These are phyloP conservation scores for Dryas drummondii DNA, from an alignment of 306 rosid species.

Conservation along the genomic window DNA sequence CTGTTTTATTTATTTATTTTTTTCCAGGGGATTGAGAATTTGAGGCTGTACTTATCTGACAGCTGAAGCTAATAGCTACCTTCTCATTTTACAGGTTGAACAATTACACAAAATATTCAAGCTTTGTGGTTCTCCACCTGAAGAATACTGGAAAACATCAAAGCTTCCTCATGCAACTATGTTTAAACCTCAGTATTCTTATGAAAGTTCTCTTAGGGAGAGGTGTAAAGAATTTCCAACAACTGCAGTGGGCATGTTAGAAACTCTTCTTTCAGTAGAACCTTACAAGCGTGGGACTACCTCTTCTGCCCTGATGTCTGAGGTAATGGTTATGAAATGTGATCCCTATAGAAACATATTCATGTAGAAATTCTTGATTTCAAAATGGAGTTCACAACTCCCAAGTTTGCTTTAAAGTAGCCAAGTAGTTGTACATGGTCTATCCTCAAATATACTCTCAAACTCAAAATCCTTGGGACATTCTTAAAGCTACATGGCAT, in stretches of 20 bases:
- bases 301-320: constrained; percentile 81
- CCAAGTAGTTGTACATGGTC: no score
- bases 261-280: constrained; percentile 72
- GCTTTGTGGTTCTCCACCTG: constrained; percentile 90
- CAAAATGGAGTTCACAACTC: no score
- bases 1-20: no score
- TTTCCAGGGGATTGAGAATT: no score
- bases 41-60: neutral
- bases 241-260: constrained; percentile 56
- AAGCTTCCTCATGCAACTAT: constrained; percentile 87
- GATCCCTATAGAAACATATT: neutral
- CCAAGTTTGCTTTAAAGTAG: no score
- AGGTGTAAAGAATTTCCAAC: constrained; percentile 62
- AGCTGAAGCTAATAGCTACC: neutral
- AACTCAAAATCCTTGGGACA: constrained; percentile 5
- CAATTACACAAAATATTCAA: constrained; percentile 93
- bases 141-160: constrained; percentile 77
- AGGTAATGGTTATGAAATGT: constrained; percentile 42
- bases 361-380: neutral
- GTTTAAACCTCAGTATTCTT: constrained; percentile 79
- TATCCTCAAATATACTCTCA: neutral
- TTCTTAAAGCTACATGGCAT: constrained; percentile 2
- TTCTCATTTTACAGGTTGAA: constrained; percentile 61
- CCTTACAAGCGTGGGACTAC: constrained; percentile 77
- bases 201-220: constrained; percentile 65